A percentile compares a stretch with the other conserved stretches of the same genome.
Evolutionary conservation across 805 yeast genomes (phyloP).

Genomic region (Allodekkera sacchari): DNA sequence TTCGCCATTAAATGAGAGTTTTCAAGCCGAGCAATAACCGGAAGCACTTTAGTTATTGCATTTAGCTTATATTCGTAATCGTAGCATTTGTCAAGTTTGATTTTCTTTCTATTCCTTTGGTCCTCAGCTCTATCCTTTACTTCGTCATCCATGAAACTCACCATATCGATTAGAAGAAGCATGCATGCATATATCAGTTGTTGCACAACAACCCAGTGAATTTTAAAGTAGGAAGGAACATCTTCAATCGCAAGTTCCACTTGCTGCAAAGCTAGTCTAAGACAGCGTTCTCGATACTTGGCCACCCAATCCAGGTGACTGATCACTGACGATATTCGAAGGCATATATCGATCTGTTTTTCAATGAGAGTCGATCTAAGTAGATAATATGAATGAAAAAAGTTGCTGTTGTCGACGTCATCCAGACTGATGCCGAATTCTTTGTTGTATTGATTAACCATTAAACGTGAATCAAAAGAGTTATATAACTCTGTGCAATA

Average conservation of each 20-base stretch:
- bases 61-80: conserved; percentile 11
- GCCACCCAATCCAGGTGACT: conserved; percentile 13
- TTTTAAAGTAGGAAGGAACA: conserved; percentile 13
- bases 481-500: conserved; percentile 9
- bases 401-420: background rate
- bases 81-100: too few relatives aligned
- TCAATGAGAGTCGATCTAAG: conserved; percentile 15
- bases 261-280: conserved; percentile 9
- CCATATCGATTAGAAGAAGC: conserved; percentile 16
- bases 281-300: conserved; percentile 13
- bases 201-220: conserved; percentile 18
- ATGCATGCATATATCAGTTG: conserved; percentile 18
- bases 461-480: too few relatives aligned
- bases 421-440: conserved; percentile 2
- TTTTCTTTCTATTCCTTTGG: too few relatives aligned
- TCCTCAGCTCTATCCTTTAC: too few relatives aligned
- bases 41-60: conserved; percentile 11
- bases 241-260: conserved; percentile 11
- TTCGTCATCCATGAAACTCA: conserved; percentile 14
- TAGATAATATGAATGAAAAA: conserved; percentile 5
- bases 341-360: conserved; percentile 14
- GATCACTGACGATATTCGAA: conserved; percentile 11
- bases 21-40: conserved; percentile 9
- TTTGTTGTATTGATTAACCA: conserved; percentile 5
- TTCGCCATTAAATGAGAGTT: conserved; percentile 16